Evolutionary conservation across 2,329 filamentous ascomycete species (phyloP).

Genomic region (Escovopsis sp.): DNA sequence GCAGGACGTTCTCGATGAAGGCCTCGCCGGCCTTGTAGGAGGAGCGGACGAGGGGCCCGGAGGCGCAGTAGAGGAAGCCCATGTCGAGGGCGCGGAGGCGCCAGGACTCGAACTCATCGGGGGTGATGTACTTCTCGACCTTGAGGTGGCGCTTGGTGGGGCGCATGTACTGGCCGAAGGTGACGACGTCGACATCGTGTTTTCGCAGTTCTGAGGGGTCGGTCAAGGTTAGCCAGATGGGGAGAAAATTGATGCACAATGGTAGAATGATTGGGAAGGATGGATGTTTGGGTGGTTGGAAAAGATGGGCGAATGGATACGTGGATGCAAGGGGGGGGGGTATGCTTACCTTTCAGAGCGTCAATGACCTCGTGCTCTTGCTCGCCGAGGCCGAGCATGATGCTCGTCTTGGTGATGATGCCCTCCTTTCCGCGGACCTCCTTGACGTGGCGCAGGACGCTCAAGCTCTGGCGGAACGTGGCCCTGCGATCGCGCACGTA

Average conservation of each 20-base stretch:
- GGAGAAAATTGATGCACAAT: too few species aligned
- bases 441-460: constrained; percentile 71
- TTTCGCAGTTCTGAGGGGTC: constrained; percentile 56
- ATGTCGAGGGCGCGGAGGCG: constrained; percentile 76
- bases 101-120: constrained; percentile 85
- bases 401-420: constrained; percentile 94
- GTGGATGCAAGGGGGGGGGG: too few species aligned
- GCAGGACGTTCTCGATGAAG: constrained; percentile 95
- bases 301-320: not conserved
- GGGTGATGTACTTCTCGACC: constrained; percentile 88
- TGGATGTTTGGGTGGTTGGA: too few species aligned
- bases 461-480: constrained; percentile 72
- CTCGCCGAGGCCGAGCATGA: constrained; percentile 94
- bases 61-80: constrained; percentile 94
- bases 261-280: not conserved
- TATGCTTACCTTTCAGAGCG: constrained; percentile 47
- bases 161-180: constrained; percentile 99
- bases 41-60: constrained; percentile 79
- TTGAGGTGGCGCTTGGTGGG: constrained; percentile 96
- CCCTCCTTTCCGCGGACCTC: constrained; percentile 47
- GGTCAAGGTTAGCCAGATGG: too few species aligned
- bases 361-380: constrained; percentile 74
- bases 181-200: constrained; percentile 80
- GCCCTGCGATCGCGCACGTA: constrained; percentile 81
- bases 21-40: constrained; percentile 97